These are phyloP conservation scores for Xylariaceae sp. DNA, from an alignment of 2,329 filamentous ascomycete genomes.

Conservation along the genomic window DNA sequence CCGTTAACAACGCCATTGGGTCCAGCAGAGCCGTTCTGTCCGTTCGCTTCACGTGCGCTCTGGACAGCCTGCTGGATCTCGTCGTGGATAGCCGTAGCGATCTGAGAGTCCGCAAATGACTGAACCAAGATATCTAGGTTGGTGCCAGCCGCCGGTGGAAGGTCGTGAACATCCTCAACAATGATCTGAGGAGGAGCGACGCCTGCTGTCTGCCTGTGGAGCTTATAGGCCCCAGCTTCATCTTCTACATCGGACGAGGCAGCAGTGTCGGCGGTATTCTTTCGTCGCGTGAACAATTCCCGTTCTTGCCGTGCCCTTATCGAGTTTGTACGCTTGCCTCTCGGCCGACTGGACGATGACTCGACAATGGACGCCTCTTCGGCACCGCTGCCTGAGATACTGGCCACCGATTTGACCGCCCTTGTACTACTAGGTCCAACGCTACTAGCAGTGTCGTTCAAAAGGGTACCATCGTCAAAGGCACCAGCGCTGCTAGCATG, in stretches of 20 bases:
- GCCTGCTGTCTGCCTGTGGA: conserved; percentile 45
- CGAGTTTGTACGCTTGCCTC: conserved; percentile 71
- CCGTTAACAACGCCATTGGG: conserved; percentile 44
- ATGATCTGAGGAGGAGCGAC: conserved; percentile 54
- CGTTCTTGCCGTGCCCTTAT: conserved; percentile 83
- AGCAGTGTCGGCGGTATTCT: conserved; percentile 61
- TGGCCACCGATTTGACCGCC: conserved; percentile 87
- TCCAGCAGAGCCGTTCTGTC: conserved; percentile 49
- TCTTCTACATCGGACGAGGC: conserved; percentile 58
- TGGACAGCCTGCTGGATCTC: conserved; percentile 73
- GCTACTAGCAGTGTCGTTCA: conserved; percentile 55
- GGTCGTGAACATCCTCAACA: conserved; percentile 66
- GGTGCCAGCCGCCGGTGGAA: conserved; percentile 63
- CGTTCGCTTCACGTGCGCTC: conserved; percentile 65
- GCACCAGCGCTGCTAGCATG: conserved; percentile 69
- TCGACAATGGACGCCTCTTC: conserved; percentile 60
- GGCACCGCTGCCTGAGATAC: conserved; percentile 74
- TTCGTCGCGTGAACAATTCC: conserved; percentile 84
- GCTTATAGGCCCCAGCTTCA: conserved; percentile 49
- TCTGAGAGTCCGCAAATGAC: conserved; percentile 74
- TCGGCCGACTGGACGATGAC: conserved; percentile 62
- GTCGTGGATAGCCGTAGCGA: conserved; percentile 69
- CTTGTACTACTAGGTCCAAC: conserved; percentile 82
- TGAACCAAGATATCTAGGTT: conserved; percentile 80
- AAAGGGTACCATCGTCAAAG: conserved; percentile 55